These are phyloP conservation scores for Chamaenerion angustifolium DNA, from an alignment of 345 rosid genomes.

Conservation along the genomic window DNA sequence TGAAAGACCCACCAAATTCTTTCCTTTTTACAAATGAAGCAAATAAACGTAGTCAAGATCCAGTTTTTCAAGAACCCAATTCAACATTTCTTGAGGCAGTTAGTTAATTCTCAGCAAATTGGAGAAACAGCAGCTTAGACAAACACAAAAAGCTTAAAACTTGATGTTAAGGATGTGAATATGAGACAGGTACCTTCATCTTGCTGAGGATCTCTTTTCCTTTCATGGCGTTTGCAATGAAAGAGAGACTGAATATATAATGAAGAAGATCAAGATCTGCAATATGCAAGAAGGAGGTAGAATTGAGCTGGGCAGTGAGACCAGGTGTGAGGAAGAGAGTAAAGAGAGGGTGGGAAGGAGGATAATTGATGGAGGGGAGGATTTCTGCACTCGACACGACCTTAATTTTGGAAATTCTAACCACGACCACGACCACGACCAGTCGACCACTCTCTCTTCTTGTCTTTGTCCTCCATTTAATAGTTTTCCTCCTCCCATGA, in stretches of 20 bases:
- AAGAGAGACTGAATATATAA: background rate
- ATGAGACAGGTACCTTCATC: constrained; percentile 44
- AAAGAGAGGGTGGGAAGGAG: background rate
- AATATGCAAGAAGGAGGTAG: background rate
- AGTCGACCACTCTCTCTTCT: too few relatives aligned
- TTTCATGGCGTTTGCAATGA: constrained; percentile 23
- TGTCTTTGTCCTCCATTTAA: too few relatives aligned
- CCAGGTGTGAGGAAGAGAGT: constrained; percentile 1
- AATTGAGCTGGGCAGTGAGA: background rate
- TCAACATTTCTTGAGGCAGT: too few relatives aligned
- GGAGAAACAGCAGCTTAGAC: background rate
- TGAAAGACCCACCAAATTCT: too few relatives aligned
- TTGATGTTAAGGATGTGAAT: constrained; percentile 7
- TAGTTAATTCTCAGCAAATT: too few relatives aligned
- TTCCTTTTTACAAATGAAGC: too few relatives aligned
- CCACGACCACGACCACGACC: too few relatives aligned
- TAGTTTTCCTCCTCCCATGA: too few relatives aligned
- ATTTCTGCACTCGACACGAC: too few relatives aligned
- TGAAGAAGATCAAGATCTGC: background rate
- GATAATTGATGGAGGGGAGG: background rate
- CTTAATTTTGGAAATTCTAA: too few relatives aligned
- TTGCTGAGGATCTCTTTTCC: constrained; percentile 61
- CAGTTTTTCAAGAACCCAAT: too few relatives aligned
- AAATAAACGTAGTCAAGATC: too few relatives aligned
- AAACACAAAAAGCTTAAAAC: background rate